Percentiles rank a stretch among this genome's conserved stretches.
These are phyloP conservation scores for Scutellaria barbata DNA, from an alignment of 257 asterid genomes.

Conservation along the genomic window DNA sequence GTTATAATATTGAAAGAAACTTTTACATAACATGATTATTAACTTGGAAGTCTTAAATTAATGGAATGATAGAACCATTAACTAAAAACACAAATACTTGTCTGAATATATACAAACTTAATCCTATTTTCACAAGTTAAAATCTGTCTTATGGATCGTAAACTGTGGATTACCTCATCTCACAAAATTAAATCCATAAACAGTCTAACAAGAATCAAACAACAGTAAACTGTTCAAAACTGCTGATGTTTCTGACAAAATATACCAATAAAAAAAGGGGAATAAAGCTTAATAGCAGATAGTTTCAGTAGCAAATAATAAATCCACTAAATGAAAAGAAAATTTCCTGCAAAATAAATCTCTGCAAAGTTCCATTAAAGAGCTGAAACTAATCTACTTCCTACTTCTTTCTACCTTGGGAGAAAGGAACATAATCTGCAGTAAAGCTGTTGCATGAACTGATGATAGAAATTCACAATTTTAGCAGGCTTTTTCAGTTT, in stretches of 20 bases:
- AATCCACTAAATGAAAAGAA: constrained; percentile 11
- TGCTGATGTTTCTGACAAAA: neutral
- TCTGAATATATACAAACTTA: too few relatives aligned
- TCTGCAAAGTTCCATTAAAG: constrained; percentile 17
- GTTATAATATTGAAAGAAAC: too few relatives aligned
- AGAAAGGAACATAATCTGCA: constrained; percentile 5
- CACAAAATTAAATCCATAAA: too few relatives aligned
- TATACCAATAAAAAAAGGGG: neutral
- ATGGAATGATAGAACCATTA: too few relatives aligned
- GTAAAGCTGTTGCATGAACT: constrained; percentile 6
- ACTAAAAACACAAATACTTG: too few relatives aligned
- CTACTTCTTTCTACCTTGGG: constrained; percentile 32
- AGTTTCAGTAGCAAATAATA: neutral
- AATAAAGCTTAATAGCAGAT: constrained; percentile 2
- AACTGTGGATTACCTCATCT: too few relatives aligned
- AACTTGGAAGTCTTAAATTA: too few relatives aligned
- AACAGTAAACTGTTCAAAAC: neutral
- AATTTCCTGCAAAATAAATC: constrained; percentile 15
- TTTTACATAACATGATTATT: too few relatives aligned
- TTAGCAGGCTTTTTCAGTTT: constrained; percentile 53
- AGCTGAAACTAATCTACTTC: constrained; percentile 27
- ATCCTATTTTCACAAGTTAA: too few relatives aligned
- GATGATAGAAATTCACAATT: constrained; percentile 6
- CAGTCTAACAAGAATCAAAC: neutral
- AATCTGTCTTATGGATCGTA: too few relatives aligned